phyloP scores from a whole-genome alignment of 345 rosid species.

The Rhodamnia argentea region DNA sequence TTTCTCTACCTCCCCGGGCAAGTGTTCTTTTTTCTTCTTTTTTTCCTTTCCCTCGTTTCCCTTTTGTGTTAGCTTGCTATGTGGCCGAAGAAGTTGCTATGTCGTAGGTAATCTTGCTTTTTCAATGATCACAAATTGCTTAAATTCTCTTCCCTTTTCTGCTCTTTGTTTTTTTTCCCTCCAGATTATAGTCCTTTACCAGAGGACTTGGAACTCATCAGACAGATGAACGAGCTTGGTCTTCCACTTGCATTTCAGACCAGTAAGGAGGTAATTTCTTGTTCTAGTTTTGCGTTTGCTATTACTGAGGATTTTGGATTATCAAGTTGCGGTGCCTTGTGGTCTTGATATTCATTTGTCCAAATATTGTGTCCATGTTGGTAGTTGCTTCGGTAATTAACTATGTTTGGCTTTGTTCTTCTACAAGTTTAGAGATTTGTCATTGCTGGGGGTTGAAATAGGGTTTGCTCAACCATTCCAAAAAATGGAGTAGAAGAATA shows the following conservation, averaged over 20 bases:
- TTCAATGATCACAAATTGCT: background rate
- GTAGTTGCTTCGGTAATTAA: background rate
- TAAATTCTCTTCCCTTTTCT: background rate
- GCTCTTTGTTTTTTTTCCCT: background rate
- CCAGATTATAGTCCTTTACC: background rate
- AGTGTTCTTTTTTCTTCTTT: background rate
- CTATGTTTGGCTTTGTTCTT: background rate
- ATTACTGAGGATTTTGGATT: background rate
- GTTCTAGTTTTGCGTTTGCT: background rate
- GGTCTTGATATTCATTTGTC: background rate
- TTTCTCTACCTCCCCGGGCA: conserved; percentile 9
- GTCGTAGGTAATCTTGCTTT: background rate
- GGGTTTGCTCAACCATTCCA: background rate
- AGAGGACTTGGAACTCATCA: conserved; percentile 33
- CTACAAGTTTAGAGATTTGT: background rate
- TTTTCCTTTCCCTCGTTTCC: background rate
- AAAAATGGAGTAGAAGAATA: background rate
- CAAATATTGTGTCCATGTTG: background rate
- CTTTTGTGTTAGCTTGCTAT: background rate
- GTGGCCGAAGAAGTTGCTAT: background rate
- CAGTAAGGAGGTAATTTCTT: conserved; percentile 43
- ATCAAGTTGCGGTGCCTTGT: background rate
- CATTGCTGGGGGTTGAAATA: background rate
- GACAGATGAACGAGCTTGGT: conserved; percentile 60
- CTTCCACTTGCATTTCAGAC: conserved; percentile 74